Evolutionary conservation across 768 basidiomycete species (phyloP).

Genomic region (Amanita thiersii): DNA sequence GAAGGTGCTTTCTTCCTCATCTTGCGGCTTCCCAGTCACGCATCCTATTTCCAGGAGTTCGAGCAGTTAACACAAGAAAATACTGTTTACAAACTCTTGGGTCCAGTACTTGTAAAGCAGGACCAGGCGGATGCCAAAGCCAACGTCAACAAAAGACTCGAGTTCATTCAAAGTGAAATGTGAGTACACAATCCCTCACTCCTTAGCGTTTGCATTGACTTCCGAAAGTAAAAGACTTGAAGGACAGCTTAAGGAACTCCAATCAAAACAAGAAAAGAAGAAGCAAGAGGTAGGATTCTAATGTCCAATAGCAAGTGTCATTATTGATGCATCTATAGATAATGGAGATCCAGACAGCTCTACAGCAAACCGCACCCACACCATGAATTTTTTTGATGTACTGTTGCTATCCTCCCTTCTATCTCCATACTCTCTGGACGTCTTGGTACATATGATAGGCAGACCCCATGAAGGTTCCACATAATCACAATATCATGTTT

Average conservation of each 20-base stretch:
- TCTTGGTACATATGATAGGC: too few species aligned
- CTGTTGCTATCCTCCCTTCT: background rate
- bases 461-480: too few species aligned
- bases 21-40: background rate
- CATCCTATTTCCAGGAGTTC: constrained; percentile 60
- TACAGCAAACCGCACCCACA: constrained; percentile 26
- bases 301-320: too few species aligned
- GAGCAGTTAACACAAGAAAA: constrained; percentile 63
- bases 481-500: too few species aligned
- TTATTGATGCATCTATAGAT: constrained; percentile 38
- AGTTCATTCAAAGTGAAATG: constrained; percentile 88
- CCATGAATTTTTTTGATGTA: constrained; percentile 3
- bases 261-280: constrained; percentile 71
- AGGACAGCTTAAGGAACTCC: constrained; percentile 69
- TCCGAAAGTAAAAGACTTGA: constrained; percentile 62
- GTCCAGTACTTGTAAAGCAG: constrained; percentile 85
- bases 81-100: constrained; percentile 83
- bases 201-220: background rate
- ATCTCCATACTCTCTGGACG: background rate
- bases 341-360: constrained; percentile 54
- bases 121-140: constrained; percentile 79
- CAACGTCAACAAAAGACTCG: constrained; percentile 85
- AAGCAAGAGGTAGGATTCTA: constrained; percentile 60
- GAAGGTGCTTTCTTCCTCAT: constrained; percentile 47
- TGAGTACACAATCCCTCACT: constrained; percentile 29